Percentiles rank a stretch among this genome's conserved stretches.
These are phyloP conservation scores for Botryococcus braunii DNA, from an alignment of 163 green algal species.

Conservation along the genomic window DNA sequence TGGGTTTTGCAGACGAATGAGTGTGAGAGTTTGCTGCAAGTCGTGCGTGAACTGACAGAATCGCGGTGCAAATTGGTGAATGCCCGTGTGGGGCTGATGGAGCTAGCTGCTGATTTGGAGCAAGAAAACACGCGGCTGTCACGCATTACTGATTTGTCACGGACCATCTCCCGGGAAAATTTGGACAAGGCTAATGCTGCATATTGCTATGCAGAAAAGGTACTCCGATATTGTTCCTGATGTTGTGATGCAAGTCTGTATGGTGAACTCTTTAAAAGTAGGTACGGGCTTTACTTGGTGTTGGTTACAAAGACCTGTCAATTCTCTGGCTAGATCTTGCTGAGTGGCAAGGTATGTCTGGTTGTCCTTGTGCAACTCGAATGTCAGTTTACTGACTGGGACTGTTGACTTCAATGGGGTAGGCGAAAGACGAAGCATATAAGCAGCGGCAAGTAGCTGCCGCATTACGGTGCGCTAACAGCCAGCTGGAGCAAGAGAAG, in stretches of 20 bases:
- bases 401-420: neutral
- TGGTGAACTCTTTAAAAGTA: neutral
- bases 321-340: neutral
- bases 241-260: neutral
- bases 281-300: neutral
- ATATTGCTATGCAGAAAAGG: slow-evolving; percentile 12
- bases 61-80: slow-evolving; percentile 22
- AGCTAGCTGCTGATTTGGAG: slow-evolving; percentile 34
- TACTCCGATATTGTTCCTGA: slow-evolving; percentile 1
- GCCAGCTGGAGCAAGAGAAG: slow-evolving; percentile 15
- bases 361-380: neutral
- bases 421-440: slow-evolving; percentile 15
- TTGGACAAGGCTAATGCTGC: slow-evolving; percentile 29
- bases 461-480: slow-evolving; percentile 7
- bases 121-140: slow-evolving; percentile 28
- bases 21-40: slow-evolving; percentile 27
- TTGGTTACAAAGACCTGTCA: neutral
- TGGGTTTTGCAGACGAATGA: slow-evolving; percentile 38
- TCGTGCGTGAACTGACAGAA: slow-evolving; percentile 39
- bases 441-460: slow-evolving; percentile 7
- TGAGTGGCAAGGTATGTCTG: neutral
- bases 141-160: slow-evolving; percentile 37
- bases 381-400: neutral
- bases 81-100: slow-evolving; percentile 15
- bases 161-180: slow-evolving; percentile 36